These are phyloP conservation scores for Heterobasidion occidentale DNA, from an alignment of 1,284 basidiomycete species.

Conservation along the genomic window DNA sequence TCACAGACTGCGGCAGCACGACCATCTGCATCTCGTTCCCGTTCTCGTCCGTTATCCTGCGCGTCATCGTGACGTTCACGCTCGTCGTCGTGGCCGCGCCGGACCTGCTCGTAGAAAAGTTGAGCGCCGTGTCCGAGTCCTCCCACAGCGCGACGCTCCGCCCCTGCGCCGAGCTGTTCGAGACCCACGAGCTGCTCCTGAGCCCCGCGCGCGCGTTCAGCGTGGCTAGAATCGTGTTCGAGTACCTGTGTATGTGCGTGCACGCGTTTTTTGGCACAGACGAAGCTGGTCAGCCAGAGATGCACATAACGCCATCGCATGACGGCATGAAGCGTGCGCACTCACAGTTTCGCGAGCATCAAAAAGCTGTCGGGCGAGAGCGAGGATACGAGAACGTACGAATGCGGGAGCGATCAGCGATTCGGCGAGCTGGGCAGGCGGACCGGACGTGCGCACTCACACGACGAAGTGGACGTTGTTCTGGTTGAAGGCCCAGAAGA, in stretches of 20 bases:
- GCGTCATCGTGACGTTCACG: not conserved
- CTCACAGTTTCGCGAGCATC: not conserved
- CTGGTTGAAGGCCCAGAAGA: not conserved
- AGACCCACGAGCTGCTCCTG: not conserved
- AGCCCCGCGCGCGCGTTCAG: not conserved
- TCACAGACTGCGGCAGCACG: not conserved
- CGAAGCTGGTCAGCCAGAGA: not conserved
- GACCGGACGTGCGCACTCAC: not conserved
- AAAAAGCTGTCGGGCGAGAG: not conserved
- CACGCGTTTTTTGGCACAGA: not conserved
- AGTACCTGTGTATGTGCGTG: not conserved
- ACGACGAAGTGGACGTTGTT: not conserved
- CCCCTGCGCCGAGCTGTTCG: not conserved
- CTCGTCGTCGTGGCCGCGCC: not conserved
- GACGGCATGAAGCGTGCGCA: too few relatives aligned
- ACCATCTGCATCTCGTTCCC: not conserved
- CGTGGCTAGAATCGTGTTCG: not conserved
- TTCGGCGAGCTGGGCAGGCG: not conserved
- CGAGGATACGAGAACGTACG: too few relatives aligned
- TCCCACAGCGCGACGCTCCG: not conserved
- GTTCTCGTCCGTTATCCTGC: not conserved
- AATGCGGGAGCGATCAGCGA: not conserved
- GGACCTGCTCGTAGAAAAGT: not conserved
- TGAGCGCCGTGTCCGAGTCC: not conserved
- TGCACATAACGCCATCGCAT: too few relatives aligned